Base-by-base conservation (phyloP, 2,329 filamentous ascomycete genomes). In the Coniella vitis region DNA sequence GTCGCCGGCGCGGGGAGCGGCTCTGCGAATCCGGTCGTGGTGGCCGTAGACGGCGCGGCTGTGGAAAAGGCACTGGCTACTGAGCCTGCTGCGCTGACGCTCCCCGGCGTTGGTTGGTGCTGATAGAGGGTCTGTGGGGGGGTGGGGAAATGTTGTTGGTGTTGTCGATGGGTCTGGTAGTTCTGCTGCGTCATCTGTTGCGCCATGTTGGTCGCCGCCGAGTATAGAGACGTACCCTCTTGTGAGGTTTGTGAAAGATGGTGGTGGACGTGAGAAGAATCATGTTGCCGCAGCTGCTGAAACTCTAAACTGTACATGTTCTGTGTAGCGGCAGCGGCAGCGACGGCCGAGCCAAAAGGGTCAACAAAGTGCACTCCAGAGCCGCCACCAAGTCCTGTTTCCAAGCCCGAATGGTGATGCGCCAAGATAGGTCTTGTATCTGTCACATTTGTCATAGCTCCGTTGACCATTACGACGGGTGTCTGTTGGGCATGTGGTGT, bases 381-480 rank as follows among this genome's bases (percentile, higher is more conserved):
- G 3, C 34, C 16, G 3, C 34, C 25, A 8, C 21, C 36, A 16
- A 46, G 21, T 1, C 22, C 25, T 4, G 21, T 12, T 4, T 19
- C n/a, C 22, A 46, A 19, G 7, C n/a, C 29, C 16, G 40, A 25
- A 13, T 42, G 40, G 13, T 38, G 20, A 34, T 37, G 17, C 19
- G 35, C 21, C 17, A 46, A 31, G 5, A 38, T 38, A 13, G 43
- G 20, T 10, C 21, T 12, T 16, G 13, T 14, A 10, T 38, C 21
- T 25, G 20, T 34, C 8, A n/a, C 34, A 7, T 9, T 10, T 12
- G 34, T 46, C 3, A 38, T 21, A n/a, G 58, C 58, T n/a, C 62
- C 62, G 46, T 63, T 65, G 3, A 63, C 37, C 55, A 62, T 59
- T n/a, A 64, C 56, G 4, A 58, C 45, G 4, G 62, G 57, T 9